Conservation (phyloP, 2,329 filamentous ascomycete species). For the Intubia oerlemansii region DNA sequence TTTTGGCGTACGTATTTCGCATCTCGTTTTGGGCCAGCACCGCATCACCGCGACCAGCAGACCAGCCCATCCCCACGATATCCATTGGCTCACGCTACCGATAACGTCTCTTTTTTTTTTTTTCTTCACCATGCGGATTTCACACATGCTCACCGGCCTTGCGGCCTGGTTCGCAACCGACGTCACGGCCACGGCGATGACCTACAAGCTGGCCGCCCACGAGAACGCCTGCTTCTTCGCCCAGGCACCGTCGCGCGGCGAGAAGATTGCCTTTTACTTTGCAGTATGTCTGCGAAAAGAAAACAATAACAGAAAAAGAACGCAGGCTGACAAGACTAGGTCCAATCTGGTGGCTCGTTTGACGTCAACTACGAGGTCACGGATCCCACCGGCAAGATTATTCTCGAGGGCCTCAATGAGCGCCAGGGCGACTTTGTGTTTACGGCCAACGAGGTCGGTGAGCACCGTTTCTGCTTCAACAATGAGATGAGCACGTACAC, state of each 20-base stretch:
- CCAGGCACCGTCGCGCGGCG: constrained; percentile 50
- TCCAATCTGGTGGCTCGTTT: constrained; percentile 95
- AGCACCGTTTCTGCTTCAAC: constrained; percentile 96
- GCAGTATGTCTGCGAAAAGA: constrained; percentile 56
- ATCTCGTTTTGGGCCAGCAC: too few species aligned
- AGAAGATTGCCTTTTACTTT: constrained; percentile 97
- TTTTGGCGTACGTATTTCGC: too few species aligned
- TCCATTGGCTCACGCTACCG: too few species aligned
- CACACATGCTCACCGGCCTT: constrained; percentile 40
- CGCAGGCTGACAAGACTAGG: constrained; percentile 28
- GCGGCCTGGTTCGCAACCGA: constrained; percentile 49
- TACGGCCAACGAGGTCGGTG: constrained; percentile 67
- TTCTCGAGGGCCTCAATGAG: constrained; percentile 75
- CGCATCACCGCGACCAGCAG: too few species aligned
- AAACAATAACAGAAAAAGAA: too few species aligned
- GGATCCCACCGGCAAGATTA: constrained; percentile 58
- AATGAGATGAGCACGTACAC: constrained; percentile 97
- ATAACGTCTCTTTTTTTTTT: too few species aligned
- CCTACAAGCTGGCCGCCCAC: constrained; percentile 75
- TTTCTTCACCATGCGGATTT: constrained; percentile 48
- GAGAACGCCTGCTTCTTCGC: constrained; percentile 95
- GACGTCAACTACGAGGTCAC: constrained; percentile 85
- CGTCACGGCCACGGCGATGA: constrained; percentile 73
- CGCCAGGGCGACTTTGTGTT: constrained; percentile 97
- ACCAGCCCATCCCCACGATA: too few species aligned